Evolutionary conservation across 257 asterid genomes (phyloP), one percentile per base, ranked within the genome.

Genomic region (Solanum verrucosum): DNA sequence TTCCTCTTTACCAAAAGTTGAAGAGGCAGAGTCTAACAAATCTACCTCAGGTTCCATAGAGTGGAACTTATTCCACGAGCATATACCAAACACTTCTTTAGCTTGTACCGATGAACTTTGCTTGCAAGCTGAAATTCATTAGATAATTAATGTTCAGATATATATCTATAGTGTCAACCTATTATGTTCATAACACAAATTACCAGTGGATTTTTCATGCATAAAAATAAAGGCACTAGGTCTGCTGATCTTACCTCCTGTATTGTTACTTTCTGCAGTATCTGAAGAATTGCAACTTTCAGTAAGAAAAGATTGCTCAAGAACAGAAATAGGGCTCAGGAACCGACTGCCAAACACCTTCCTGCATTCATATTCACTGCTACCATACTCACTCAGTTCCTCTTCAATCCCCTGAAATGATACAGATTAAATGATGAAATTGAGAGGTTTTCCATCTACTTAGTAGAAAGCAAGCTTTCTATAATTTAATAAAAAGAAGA

Each of bases 1-100:
- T 16, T 87, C 23, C 37, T 86, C 89, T 85, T 37, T 21, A 31
- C 85, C 34, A 35, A 87, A 92, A 82, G 87, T 75, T 16, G 99
- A 97, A 88, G 98, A 94, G 86, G 98, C 99, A 15, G 98, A 96
- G 91, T 97, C 99, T 23, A 93, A 92, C 86, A 97, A 87, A 85
- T 97, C 99, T 23, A 91, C 56, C 35, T 92, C 94, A 38, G 89
- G 90, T 87, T 94, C 95, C 18, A 77, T 82, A 85, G 92, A 87
- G 88, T 90, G 89, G 67, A 88, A 89, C 33, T 73, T 88, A 86
- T 91, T 90, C 27, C 88, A 79, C 67, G 92, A 92, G 90, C 88
- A 38, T 11, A 89, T 73, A 85, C 92, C 93, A 12, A 92, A 91
- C 82, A 90, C 92, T 88, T 95, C 95, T 52, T 84, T 93, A 75